Percentiles rank a stretch among this genome's conserved stretches.
phyloP scores from a whole-genome alignment of 2,329 filamentous ascomycete genomes.

The Ustulina deusta region DNA sequence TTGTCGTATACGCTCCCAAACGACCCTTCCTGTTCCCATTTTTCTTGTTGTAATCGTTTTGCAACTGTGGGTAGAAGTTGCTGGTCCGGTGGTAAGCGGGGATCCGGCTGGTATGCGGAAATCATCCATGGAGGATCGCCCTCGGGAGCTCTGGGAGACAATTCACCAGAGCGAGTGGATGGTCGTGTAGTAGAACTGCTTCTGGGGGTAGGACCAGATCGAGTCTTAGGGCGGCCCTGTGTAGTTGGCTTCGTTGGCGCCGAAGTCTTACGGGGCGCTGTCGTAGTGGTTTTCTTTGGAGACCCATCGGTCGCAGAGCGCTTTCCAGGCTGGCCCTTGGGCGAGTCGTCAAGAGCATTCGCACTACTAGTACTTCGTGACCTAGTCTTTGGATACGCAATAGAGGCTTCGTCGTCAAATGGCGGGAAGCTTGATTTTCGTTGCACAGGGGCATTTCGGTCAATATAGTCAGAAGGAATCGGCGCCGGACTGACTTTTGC shows the following conservation, averaged over 20 bases:
- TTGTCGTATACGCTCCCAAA: constrained; percentile 88
- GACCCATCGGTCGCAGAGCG: constrained; percentile 63
- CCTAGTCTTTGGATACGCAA: constrained; percentile 71
- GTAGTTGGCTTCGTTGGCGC: constrained; percentile 56
- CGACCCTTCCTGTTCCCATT: constrained; percentile 93
- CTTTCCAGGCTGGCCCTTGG: constrained; percentile 51
- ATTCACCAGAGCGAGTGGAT: constrained; percentile 71
- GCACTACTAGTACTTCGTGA: constrained; percentile 75
- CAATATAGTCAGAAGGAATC: constrained; percentile 76
- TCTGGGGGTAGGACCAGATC: constrained; percentile 65
- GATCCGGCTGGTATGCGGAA: constrained; percentile 95
- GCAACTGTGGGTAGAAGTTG: constrained; percentile 96
- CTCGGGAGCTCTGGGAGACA: constrained; percentile 76
- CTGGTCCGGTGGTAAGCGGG: constrained; percentile 91
- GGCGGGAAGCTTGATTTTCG: constrained; percentile 69
- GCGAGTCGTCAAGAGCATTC: constrained; percentile 65
- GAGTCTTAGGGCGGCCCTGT: constrained; percentile 70
- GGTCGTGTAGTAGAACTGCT: constrained; percentile 67
- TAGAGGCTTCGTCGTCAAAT: constrained; percentile 67
- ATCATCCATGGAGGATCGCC: constrained; percentile 97
- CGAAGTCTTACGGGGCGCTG: constrained; percentile 60
- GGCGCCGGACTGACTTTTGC: constrained; percentile 83
- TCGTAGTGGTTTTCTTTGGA: constrained; percentile 62
- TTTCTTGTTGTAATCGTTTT: constrained; percentile 89
- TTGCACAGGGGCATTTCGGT: constrained; percentile 76